These are phyloP conservation scores for Margaritispora aquatica DNA, from an alignment of 495 filamentous ascomycete species.

Conservation along the genomic window DNA sequence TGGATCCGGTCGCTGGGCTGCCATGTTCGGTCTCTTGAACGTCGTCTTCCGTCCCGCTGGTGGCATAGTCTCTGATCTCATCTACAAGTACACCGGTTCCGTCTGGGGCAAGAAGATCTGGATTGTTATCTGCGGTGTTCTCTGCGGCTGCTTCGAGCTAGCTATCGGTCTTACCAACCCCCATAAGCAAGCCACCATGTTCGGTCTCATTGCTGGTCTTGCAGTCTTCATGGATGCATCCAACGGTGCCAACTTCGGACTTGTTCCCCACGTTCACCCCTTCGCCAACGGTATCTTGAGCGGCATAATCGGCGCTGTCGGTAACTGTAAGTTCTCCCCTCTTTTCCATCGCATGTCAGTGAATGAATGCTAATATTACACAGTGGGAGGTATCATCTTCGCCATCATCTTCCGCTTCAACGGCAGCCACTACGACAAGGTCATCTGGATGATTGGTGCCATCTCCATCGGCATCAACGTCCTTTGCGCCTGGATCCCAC, in stretches of 20 bases:
- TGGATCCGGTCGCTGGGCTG: constrained; percentile 65
- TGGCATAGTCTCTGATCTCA: constrained; percentile 63
- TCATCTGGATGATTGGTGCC: constrained; percentile 75
- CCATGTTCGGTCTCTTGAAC: constrained; percentile 89
- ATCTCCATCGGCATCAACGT: constrained; percentile 64
- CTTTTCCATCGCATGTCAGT: background rate
- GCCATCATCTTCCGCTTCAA: constrained; percentile 78
- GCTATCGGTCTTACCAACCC: constrained; percentile 62
- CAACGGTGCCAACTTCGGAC: constrained; percentile 79
- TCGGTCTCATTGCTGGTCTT: constrained; percentile 64
- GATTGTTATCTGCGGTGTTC: constrained; percentile 54
- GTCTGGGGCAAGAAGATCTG: constrained; percentile 74
- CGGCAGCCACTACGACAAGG: constrained; percentile 55
- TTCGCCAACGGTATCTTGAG: constrained; percentile 55
- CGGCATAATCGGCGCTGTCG: constrained; percentile 68
- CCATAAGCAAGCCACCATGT: constrained; percentile 54
- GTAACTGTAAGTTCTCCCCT: constrained; percentile 40
- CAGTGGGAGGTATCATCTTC: constrained; percentile 75
- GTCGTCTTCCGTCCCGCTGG: constrained; percentile 67
- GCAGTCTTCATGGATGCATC: constrained; percentile 77
- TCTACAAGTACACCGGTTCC: constrained; percentile 51
- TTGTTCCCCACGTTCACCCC: constrained; percentile 81
- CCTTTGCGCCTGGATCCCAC: constrained; percentile 63
- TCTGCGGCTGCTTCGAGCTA: constrained; percentile 61
- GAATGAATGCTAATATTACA: background rate